Evolutionary conservation across 2,329 filamentous ascomycete genomes (phyloP), one percentile per base, ranked within the genome.

Genomic region (Trichoderma polysporum): DNA sequence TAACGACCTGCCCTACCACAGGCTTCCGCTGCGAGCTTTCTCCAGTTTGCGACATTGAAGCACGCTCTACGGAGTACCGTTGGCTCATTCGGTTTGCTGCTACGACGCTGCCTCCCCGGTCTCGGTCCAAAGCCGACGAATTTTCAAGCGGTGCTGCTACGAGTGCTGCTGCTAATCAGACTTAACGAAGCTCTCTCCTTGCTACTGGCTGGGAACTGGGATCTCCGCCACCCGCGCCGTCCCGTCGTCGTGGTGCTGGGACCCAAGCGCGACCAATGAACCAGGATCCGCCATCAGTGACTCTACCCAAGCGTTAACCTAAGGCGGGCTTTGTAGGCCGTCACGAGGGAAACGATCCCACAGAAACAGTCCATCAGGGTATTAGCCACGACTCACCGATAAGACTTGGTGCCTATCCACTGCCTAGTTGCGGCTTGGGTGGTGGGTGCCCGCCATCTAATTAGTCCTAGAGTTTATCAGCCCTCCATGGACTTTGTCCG

Each of bases 191-290:
- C 35, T 29, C 39, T 41, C 19, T 58, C 22, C 15, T 15, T 66
- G 47, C 54, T 47, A 56, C 50, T 64, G 63, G 54, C 27, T 50
- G 63, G 31, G 63, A 49, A 19, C 49, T 54, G 37, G 50, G 37
- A 57, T 64, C 22, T 67, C 59, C 59, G 59, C 65, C 59, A 50
- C 41, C 59, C 66, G 66, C 66, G 66, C 66, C 66, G 66, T 67
- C 66, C 66, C 66, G 66, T 52, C 52, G 12, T 57, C 59, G 27
- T 67, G 57, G 64, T 66, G 63, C 63, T 66, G 54, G 54, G 63
- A 58, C 63, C 39, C 54, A 49, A 59, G 27, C 53, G 10, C 53
- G 17, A 31, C 63, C 63, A 66, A 58, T 56, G 54, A 25, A 54
- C 64, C 49, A 31, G 66, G 66, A 50, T 57, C 22, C 13, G n/a